A percentile compares a stretch with the other conserved stretches of the same genome.
phyloP scores from a whole-genome alignment of 768 basidiomycete genomes.

The Lentinus tigrinus region DNA sequence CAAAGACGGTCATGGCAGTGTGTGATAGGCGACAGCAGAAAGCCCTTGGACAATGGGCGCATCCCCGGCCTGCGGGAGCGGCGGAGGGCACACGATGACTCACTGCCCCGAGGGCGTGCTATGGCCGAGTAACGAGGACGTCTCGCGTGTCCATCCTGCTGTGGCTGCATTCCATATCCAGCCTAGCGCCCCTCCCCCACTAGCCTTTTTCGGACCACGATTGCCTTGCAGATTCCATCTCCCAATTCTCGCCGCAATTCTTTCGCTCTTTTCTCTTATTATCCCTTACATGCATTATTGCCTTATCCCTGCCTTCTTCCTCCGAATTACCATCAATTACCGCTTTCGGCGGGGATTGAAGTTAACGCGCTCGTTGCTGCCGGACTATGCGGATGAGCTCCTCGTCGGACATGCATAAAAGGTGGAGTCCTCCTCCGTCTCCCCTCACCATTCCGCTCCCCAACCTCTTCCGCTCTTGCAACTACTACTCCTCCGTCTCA shows the following conservation, averaged over 20 bases:
- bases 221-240: neutral
- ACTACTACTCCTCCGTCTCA: constrained; percentile 3
- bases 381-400: neutral
- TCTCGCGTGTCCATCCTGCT: neutral
- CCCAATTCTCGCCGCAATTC: too few species aligned
- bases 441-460: constrained; percentile 16
- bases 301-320: constrained; percentile 1
- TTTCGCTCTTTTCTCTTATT: neutral
- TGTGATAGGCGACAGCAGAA: constrained; percentile 7
- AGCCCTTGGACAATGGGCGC: neutral
- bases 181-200: constrained; percentile 12
- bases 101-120: neutral
- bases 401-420: constrained; percentile 17
- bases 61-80: neutral
- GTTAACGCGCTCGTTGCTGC: neutral
- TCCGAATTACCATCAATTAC: constrained; percentile 3
- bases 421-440: constrained; percentile 14
- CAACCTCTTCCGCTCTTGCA: constrained; percentile 2
- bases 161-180: constrained; percentile 11
- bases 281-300: neutral
- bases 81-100: neutral
- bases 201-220: constrained; percentile 7
- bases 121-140: neutral
- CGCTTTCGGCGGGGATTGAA: neutral
- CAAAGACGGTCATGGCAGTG: neutral